Percentiles rank a stretch among this genome's conserved stretches.
phyloP scores from a whole-genome alignment of 1,284 basidiomycete genomes.

The Cryptococcus neoformans region DNA sequence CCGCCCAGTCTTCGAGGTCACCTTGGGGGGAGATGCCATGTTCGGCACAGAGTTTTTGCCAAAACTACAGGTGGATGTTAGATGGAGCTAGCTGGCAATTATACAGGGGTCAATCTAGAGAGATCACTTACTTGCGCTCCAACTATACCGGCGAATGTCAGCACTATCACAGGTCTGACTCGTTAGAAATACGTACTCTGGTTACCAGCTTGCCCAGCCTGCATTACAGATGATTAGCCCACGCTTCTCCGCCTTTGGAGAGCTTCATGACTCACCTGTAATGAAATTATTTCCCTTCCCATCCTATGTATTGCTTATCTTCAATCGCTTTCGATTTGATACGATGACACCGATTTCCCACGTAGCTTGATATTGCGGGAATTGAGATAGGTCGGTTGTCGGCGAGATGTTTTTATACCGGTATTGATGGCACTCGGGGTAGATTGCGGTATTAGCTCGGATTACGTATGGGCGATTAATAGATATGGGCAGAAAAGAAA shows the following conservation, averaged over 20 bases:
- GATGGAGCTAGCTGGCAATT: neutral
- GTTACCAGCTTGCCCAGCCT: conserved; percentile 90
- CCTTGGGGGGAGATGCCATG: conserved; percentile 94
- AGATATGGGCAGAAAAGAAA: too few species aligned
- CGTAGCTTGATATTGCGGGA: too few species aligned
- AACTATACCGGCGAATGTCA: conserved; percentile 17
- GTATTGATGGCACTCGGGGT: too few species aligned
- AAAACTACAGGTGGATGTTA: conserved; percentile 56
- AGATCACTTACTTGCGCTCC: conserved; percentile 32
- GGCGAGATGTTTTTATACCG: too few species aligned
- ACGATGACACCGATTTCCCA: too few species aligned
- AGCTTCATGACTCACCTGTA: conserved; percentile 45
- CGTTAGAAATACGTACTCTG: conserved; percentile 63
- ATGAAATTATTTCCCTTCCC: conserved; percentile 51
- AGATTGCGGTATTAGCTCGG: too few species aligned
- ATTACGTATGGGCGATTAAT: too few species aligned
- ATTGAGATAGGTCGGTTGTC: too few species aligned
- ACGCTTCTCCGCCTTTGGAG: neutral
- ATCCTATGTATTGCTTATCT: too few species aligned
- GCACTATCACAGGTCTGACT: neutral
- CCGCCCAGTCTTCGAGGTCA: conserved; percentile 91
- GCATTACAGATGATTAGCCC: neutral
- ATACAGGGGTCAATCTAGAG: neutral
- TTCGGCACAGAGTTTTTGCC: conserved; percentile 93
- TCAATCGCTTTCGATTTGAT: too few species aligned